phyloP scores from a whole-genome alignment of 768 basidiomycete species.

The Termitomyces sp. region DNA sequence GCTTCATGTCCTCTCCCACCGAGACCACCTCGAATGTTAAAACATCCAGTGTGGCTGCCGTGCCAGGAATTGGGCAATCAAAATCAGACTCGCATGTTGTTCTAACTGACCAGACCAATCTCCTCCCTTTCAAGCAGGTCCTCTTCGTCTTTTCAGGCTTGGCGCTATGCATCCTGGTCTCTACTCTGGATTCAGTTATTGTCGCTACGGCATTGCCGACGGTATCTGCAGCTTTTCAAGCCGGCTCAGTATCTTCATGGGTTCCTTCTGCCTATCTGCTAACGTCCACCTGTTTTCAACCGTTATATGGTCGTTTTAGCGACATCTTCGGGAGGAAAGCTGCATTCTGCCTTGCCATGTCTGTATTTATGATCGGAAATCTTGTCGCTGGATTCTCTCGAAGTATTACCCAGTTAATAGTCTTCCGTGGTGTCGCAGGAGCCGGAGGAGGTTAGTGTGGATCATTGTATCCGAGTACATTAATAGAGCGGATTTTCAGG shows the following conservation, averaged over 20 bases:
- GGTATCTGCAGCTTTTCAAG: conserved; percentile 61
- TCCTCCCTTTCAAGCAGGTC: conserved; percentile 62
- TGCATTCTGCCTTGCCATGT: conserved; percentile 52
- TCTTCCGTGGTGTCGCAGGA: conserved; percentile 66
- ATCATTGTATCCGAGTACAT: neutral
- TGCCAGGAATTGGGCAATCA: neutral
- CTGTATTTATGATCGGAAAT: conserved; percentile 63
- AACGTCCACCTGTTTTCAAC: conserved; percentile 63
- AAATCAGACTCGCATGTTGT: conserved; percentile 1
- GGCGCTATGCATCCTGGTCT: conserved; percentile 56
- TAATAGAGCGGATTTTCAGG: conserved; percentile 23
- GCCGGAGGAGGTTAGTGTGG: conserved; percentile 51
- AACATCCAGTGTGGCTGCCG: neutral
- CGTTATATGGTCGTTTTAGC: conserved; percentile 57
- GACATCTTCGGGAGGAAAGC: conserved; percentile 68
- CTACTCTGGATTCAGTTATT: conserved; percentile 67
- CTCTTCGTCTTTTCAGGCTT: conserved; percentile 60
- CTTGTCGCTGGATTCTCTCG: conserved; percentile 64
- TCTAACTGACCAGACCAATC: conserved; percentile 74
- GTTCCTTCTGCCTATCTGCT: conserved; percentile 71
- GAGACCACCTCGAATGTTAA: neutral
- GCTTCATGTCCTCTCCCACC: neutral
- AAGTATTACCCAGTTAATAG: conserved; percentile 62
- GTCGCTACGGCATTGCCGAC: conserved; percentile 74
- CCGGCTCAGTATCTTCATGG: conserved; percentile 63